A percentile compares a stretch with the other conserved stretches of the same genome.
Conservation (phyloP, 768 basidiomycete species). For the Leucocoprinus birnbaumii region DNA sequence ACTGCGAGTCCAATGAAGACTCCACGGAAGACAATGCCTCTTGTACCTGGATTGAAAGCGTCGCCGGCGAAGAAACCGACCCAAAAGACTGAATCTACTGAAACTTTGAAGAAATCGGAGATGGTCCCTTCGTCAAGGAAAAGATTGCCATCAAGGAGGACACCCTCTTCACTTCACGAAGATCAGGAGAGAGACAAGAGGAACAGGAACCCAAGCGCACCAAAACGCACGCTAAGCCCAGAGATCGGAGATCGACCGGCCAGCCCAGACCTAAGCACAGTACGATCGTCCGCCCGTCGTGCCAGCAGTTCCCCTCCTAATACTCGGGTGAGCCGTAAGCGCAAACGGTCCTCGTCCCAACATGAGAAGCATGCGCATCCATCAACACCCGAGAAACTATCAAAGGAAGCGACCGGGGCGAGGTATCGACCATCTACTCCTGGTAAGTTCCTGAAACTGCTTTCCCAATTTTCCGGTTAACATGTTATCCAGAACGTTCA, state of each 20-base stretch:
- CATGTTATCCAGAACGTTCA: not conserved
- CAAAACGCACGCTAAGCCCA: not conserved
- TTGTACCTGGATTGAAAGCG: not conserved
- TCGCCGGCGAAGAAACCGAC: not conserved
- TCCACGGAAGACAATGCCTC: not conserved
- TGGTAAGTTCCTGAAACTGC: not conserved
- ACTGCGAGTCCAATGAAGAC: not conserved
- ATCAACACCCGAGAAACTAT: not conserved
- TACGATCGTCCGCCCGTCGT: not conserved
- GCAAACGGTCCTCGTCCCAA: conserved; percentile 6
- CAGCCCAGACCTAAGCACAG: not conserved
- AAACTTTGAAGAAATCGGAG: not conserved
- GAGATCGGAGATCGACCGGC: not conserved
- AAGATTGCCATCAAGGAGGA: too few species aligned
- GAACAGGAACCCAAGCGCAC: not conserved
- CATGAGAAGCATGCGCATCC: not conserved
- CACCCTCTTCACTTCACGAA: not conserved
- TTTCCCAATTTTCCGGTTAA: not conserved
- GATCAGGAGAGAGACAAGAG: not conserved
- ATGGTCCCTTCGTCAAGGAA: not conserved
- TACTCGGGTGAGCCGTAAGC: not conserved
- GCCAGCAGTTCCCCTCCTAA: not conserved
- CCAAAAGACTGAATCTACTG: not conserved
- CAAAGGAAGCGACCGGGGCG: not conserved
- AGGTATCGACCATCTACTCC: not conserved